phyloP scores from a whole-genome alignment of 2,329 filamentous ascomycete species.

The Penicillium sp. region DNA sequence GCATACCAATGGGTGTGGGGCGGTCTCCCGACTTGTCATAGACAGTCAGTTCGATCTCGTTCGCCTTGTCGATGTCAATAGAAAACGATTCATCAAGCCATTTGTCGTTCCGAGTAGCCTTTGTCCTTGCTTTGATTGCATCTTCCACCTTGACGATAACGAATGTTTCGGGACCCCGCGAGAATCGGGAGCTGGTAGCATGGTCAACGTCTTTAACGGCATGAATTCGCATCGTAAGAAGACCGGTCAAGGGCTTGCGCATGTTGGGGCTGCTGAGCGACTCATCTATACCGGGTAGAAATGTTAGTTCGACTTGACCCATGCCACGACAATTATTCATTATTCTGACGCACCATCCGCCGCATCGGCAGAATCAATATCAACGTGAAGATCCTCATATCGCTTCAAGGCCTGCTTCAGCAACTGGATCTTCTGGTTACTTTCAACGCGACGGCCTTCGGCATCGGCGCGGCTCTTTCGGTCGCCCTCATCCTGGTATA shows the following conservation, averaged over 20 bases:
- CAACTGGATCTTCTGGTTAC: slow-evolving; percentile 95
- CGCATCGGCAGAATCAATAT: slow-evolving; percentile 77
- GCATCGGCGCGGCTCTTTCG: slow-evolving; percentile 94
- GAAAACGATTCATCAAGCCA: slow-evolving; percentile 93
- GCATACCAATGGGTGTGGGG: slow-evolving; percentile 86
- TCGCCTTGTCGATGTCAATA: slow-evolving; percentile 95
- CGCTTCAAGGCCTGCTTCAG: slow-evolving; percentile 93
- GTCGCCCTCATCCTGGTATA: slow-evolving; percentile 97
- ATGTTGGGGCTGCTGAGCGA: slow-evolving; percentile 94
- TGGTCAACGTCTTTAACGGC: slow-evolving; percentile 95
- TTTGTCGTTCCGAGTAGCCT: slow-evolving; percentile 78
- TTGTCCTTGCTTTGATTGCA: slow-evolving; percentile 84
- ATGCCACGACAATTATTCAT: neutral
- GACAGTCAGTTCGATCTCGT: slow-evolving; percentile 95
- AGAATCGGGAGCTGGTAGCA: slow-evolving; percentile 78
- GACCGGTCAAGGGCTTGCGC: slow-evolving; percentile 92
- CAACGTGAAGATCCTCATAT: slow-evolving; percentile 96
- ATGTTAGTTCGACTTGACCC: slow-evolving; percentile 33
- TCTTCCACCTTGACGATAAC: slow-evolving; percentile 97
- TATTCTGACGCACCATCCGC: slow-evolving; percentile 71
- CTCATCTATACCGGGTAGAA: slow-evolving; percentile 69
- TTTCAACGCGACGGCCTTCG: slow-evolving; percentile 85
- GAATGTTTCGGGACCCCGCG: slow-evolving; percentile 90
- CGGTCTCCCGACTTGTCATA: slow-evolving; percentile 95
- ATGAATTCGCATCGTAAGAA: slow-evolving; percentile 82